These are phyloP conservation scores for Amphichorda felina DNA, from an alignment of 2,329 filamentous ascomycete species.

Conservation along the genomic window DNA sequence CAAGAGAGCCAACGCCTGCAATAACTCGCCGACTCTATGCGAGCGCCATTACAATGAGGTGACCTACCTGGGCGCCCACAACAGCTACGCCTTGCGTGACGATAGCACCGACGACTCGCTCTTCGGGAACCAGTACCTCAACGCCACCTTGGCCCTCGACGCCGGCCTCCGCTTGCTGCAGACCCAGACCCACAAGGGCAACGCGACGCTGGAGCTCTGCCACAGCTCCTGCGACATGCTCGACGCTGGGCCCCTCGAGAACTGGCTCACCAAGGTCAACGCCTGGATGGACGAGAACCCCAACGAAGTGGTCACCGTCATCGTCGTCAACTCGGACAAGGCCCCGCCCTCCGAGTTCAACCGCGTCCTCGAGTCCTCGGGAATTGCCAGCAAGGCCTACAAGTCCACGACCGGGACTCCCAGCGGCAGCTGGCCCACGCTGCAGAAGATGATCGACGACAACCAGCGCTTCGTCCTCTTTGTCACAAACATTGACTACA, in stretches of 20 bases:
- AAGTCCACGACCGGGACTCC: conserved; percentile 31
- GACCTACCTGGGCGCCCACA: conserved; percentile 67
- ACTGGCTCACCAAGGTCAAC: conserved; percentile 54
- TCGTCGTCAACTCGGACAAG: conserved; percentile 60
- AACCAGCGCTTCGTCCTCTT: conserved; percentile 58
- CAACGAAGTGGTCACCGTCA: conserved; percentile 64
- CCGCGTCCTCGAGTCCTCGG: conserved; percentile 40
- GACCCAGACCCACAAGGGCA: conserved; percentile 55
- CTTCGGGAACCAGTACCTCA: conserved; percentile 63
- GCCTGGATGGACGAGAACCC: conserved; percentile 58
- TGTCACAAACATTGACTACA: conserved; percentile 40
- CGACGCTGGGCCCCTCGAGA: conserved; percentile 53
- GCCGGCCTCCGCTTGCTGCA: conserved; percentile 62
- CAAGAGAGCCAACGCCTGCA: conserved; percentile 44
- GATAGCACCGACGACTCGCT: conserved; percentile 46
- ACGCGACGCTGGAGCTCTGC: conserved; percentile 53
- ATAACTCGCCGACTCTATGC: conserved; percentile 70
- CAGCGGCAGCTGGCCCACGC: conserved; percentile 52
- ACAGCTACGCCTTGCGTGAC: conserved; percentile 61
- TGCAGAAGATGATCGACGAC: conserved; percentile 54
- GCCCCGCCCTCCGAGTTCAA: conserved; percentile 42
- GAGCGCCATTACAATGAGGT: conserved; percentile 60
- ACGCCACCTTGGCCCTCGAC: conserved; percentile 58
- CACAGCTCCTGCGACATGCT: conserved; percentile 56
- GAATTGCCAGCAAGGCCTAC: conserved; percentile 51